A percentile compares a stretch with the other conserved stretches of the same genome.
Evolutionary conservation across 2,329 filamentous ascomycete genomes (phyloP).

Genomic region (Acrodontium crateriforme): DNA sequence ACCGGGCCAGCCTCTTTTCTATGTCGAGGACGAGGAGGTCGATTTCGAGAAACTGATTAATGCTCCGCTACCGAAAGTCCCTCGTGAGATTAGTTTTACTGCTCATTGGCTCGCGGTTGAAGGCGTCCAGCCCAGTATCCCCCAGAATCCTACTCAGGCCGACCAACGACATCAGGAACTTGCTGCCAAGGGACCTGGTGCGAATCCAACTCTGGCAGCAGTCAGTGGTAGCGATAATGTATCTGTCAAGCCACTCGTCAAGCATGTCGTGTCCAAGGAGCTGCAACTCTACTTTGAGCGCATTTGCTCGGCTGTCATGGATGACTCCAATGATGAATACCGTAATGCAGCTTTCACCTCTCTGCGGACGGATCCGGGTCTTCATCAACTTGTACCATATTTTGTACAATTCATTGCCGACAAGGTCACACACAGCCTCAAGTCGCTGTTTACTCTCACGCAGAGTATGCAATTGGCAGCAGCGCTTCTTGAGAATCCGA

Average conservation of each 20-base stretch:
- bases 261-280: conserved; percentile 92
- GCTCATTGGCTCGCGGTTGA: conserved; percentile 97
- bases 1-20: conserved; percentile 86
- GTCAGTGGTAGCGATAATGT: conserved; percentile 73
- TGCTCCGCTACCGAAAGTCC: conserved; percentile 85
- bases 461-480: conserved; percentile 87
- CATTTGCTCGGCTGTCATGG: conserved; percentile 74
- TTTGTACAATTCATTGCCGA: conserved; percentile 93
- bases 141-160: conserved; percentile 69
- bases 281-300: conserved; percentile 95
- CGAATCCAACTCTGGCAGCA: conserved; percentile 72
- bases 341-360: conserved; percentile 75
- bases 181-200: conserved; percentile 76
- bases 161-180: conserved; percentile 76
- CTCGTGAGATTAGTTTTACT: conserved; percentile 82
- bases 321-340: conserved; percentile 77
- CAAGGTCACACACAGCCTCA: conserved; percentile 85
- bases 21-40: conserved; percentile 95
- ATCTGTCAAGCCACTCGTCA: conserved; percentile 77
- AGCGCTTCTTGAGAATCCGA: conserved; percentile 70
- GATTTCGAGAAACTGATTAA: conserved; percentile 99
- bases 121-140: conserved; percentile 90
- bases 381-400: conserved; percentile 92
- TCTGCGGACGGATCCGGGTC: conserved; percentile 73
- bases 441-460: conserved; percentile 74